Percentiles rank a stretch among this genome's conserved stretches.
Evolutionary conservation across 2,329 filamentous ascomycete genomes (phyloP).

Genomic region (Trichoderma aggressivum): DNA sequence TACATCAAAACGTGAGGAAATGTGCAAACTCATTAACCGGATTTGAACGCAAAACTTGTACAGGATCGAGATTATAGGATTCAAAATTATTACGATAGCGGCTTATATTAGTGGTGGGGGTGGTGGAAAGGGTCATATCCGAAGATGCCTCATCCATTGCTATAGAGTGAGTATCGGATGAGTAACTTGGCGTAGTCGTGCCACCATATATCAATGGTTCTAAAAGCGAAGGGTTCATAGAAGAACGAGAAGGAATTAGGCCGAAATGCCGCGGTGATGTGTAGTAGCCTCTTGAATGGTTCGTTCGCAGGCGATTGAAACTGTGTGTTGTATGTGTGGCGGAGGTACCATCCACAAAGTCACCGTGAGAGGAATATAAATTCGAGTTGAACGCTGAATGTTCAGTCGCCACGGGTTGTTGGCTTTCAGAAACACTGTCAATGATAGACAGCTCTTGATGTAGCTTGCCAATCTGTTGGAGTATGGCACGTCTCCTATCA

Average conservation of each 20-base stretch:
- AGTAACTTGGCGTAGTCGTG: not conserved
- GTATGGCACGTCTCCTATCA: not conserved
- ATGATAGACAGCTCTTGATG: not conserved
- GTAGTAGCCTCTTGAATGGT: no score
- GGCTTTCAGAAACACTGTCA: not conserved
- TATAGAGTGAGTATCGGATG: not conserved
- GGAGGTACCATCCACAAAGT: not conserved
- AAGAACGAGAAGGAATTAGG: not conserved
- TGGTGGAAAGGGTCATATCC: not conserved
- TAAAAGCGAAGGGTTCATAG: not conserved
- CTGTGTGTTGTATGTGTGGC: not conserved
- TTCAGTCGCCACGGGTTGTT: not conserved
- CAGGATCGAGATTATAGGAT: not conserved
- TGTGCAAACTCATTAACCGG: not conserved
- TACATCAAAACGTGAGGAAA: rapidly evolving
- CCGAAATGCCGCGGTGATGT: rapidly evolving
- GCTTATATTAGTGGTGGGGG: not conserved
- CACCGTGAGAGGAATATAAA: not conserved
- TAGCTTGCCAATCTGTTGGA: not conserved
- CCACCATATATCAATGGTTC: not conserved
- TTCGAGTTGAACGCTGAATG: not conserved
- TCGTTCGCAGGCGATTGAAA: not conserved
- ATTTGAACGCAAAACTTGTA: not conserved
- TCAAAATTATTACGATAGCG: not conserved
- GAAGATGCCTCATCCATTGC: not conserved